Conservation (phyloP, 768 basidiomycete species). For the Agrocybe chaxingu region DNA sequence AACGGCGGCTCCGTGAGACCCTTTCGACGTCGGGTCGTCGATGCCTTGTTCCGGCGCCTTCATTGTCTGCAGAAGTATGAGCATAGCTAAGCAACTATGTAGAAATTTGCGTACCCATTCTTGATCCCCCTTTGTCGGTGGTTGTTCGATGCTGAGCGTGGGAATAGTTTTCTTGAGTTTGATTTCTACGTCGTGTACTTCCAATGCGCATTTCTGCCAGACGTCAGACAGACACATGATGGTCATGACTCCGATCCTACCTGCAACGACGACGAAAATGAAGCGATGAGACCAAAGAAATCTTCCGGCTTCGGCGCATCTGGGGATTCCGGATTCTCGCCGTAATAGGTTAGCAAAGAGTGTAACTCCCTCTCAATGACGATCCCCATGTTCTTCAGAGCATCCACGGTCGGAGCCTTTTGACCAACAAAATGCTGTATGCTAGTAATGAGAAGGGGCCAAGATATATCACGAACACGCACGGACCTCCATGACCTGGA, state of each 20-base stretch:
- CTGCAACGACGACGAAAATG: constrained; percentile 73
- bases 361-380: constrained; percentile 60
- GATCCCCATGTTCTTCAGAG: constrained; percentile 57
- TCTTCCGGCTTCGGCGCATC: constrained; percentile 77
- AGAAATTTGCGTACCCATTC: constrained; percentile 5
- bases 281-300: constrained; percentile 73
- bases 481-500: constrained; percentile 65
- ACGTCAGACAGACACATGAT: constrained; percentile 2
- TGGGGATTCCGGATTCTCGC: constrained; percentile 63
- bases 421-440: constrained; percentile 47
- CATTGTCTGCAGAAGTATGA: constrained; percentile 35
- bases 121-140: constrained; percentile 19
- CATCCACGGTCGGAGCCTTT: constrained; percentile 53
- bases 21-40: constrained; percentile 22
- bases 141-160: constrained; percentile 20
- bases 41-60: constrained; percentile 21
- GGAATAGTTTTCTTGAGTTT: constrained; percentile 24
- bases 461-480: not conserved
- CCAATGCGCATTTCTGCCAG: constrained; percentile 67
- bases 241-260: constrained; percentile 25
- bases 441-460: not conserved
- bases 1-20: constrained; percentile 38
- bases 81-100: not conserved
- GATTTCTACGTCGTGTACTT: constrained; percentile 52
- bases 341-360: constrained; percentile 67